Percentiles rank a stretch among this genome's conserved stretches.
These are phyloP conservation scores for Cavenderia fasciculata DNA, from an alignment of 78 protist genomes.

Conservation along the genomic window DNA sequence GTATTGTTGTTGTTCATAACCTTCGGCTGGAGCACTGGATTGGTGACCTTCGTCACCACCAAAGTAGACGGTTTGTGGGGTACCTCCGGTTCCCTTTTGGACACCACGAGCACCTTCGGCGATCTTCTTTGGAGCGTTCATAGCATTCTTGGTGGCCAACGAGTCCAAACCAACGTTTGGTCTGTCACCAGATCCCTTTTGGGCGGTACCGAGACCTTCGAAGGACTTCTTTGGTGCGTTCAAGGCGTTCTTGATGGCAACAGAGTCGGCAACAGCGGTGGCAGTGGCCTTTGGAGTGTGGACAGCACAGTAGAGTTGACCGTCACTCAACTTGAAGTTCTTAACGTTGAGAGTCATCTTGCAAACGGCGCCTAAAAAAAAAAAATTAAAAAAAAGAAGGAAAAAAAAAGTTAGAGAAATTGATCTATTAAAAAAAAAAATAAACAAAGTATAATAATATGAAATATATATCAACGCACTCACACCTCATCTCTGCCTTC, in stretches of 20 bases:
- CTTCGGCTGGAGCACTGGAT: not conserved
- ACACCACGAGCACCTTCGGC: slow-evolving; percentile 61
- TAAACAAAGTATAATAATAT: too few species aligned
- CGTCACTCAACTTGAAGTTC: slow-evolving; percentile 76
- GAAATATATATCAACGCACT: too few species aligned
- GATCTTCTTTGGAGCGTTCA: slow-evolving; percentile 73
- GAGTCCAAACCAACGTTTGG: slow-evolving; percentile 68
- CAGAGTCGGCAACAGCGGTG: slow-evolving; percentile 75
- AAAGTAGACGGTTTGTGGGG: slow-evolving; percentile 39
- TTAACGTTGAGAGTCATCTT: slow-evolving; percentile 61
- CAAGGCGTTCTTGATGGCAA: slow-evolving; percentile 73
- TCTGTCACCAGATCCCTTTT: slow-evolving; percentile 70
- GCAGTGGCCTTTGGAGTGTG: slow-evolving; percentile 81
- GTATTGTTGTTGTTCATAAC: slow-evolving; percentile 2
- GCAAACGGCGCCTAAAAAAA: slow-evolving; percentile 61
- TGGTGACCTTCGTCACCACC: slow-evolving; percentile 14
- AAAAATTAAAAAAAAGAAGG: not conserved
- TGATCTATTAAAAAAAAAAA: too few species aligned
- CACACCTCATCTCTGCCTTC: not conserved
- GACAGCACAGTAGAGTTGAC: slow-evolving; percentile 74
- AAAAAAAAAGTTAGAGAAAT: not conserved
- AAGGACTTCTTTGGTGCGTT: slow-evolving; percentile 80
- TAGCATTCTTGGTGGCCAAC: slow-evolving; percentile 70
- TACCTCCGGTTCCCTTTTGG: slow-evolving; percentile 78
- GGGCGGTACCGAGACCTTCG: slow-evolving; percentile 76